Base-by-base conservation (phyloP, 306 rosid species). In the Cyamopsis tetragonoloba region DNA sequence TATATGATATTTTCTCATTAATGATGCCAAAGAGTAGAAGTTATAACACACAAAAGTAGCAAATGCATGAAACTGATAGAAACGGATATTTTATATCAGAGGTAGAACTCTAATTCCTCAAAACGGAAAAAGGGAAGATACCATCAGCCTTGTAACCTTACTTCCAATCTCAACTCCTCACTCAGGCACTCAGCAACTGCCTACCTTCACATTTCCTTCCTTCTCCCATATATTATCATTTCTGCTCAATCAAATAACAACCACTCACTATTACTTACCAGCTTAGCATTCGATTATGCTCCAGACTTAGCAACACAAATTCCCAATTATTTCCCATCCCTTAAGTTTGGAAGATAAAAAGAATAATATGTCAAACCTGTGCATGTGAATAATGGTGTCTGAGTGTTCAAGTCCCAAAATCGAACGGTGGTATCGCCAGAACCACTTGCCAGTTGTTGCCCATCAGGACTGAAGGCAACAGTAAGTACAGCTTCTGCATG, bases 381-480 rank as follows among this genome's bases (percentile, higher is more conserved):
- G 77, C 99, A 86, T 27, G 96, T 93, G 83, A 53, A 79, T 73
- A 88, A 20, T 1, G 97, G 97, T 13, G 96, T 90, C 77, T 93
- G 99, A 30, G 99, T 93, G 73, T 47, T 72, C 42, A 93, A 81
- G 77, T 93, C 99, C 97, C 99, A 93, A 54, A 93, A 76, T 35
- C 95, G 82, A 79, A 93, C 96, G 28, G 96, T 85, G 28, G 96
- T 80, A 80, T 93, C 97, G 41, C 99, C 97, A 18, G 99, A 93
- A 79, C 97, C 99, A 82, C 97, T 93, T 2, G 97, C 99, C 80
- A 93, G 74, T 46, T 85, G 96, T 30, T 68, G 81, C 55, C 99
- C 92, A 79, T 93, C 97, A 66, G 99, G 97, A 77, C 97, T 90
- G 69, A 93, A 93, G 47, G 99, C 83, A 82, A 93, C 96, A 14